Base-by-base conservation (phyloP, 2,329 filamentous ascomycete genomes). In the Verticillium longisporum region DNA sequence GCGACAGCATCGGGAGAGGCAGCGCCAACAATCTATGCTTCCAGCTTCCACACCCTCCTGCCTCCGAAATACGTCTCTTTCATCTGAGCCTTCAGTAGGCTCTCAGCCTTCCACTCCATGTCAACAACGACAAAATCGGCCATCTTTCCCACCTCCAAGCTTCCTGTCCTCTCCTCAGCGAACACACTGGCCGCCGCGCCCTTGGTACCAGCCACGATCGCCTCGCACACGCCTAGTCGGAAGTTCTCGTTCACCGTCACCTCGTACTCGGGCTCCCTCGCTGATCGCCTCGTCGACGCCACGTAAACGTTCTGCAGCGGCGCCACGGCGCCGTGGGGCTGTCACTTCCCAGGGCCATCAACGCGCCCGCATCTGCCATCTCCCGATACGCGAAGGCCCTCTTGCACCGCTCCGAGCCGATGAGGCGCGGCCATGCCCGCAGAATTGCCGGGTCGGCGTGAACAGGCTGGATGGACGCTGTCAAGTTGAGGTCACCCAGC, bases 371-470 rank as follows among this genome's bases (percentile, higher is more conserved):
- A 60, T 79, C 77, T 15, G 75, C 74, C 64, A 85, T 83, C 58
- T 85, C 82, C 38, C 76, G 77, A 72, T 86, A 85, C 3, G 83
- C 80, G 66, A 85, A 85, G 0, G 83, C 82, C 37, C 83, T 75
- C 61, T 73, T 75, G 67, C 82, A 79, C 13, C 83, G 75, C 54
- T 79, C 72, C 57, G 65, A 63, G 0, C 83, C 83, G 6, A 86
- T 70, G 18, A 85, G 73, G 14, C 72, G 70, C 2, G 82, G 82
- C 83, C 83, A 86, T 0, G 82, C 83, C 38, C 77, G 73, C 18
- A 86, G 72, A 63, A 85, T 84, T 1, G 82, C 79, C 10, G 83
- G 83, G 66, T 81, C 79, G 1, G 78, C 74, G 63, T 82, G 79
- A 9, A 81, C 79, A 3, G 79, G 77, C 66, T 81, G 78, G 33